These are phyloP conservation scores for Saccharata proteae DNA, from an alignment of 2,329 filamentous ascomycete genomes.

Conservation along the genomic window DNA sequence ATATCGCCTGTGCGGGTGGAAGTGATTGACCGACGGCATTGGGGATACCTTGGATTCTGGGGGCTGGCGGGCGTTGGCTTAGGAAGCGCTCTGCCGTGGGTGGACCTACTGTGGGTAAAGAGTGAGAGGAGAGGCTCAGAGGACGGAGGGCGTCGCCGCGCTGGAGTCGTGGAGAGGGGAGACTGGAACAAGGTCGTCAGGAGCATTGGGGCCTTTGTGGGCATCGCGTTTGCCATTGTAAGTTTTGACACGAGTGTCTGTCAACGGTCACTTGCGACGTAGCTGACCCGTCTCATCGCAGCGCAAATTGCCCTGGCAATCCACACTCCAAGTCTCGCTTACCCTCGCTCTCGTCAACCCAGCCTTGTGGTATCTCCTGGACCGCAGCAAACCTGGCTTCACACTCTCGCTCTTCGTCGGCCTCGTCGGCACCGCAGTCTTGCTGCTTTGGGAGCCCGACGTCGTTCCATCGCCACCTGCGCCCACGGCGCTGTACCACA, in stretches of 20 bases:
- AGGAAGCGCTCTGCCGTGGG: constrained; percentile 70
- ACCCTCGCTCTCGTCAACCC: constrained; percentile 87
- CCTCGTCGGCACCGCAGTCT: constrained; percentile 56
- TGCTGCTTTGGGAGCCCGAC: constrained; percentile 65
- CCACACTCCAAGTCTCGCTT: constrained; percentile 81
- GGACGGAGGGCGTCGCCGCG: not conserved
- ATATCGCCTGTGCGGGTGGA: constrained; percentile 52
- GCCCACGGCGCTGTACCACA: constrained; percentile 4
- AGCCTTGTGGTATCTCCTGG: constrained; percentile 90
- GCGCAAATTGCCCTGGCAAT: constrained; percentile 87
- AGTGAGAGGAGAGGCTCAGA: constrained; percentile 19
- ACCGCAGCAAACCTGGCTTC: constrained; percentile 77
- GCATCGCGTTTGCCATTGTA: constrained; percentile 73
- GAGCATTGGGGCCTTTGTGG: constrained; percentile 59
- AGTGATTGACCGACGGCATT: constrained; percentile 41
- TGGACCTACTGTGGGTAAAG: constrained; percentile 59
- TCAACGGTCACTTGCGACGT: not conserved
- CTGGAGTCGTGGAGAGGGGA: constrained; percentile 11
- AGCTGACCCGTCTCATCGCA: constrained; percentile 24
- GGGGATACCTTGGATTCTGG: constrained; percentile 69
- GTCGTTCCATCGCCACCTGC: constrained; percentile 49
- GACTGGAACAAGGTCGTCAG: constrained; percentile 67
- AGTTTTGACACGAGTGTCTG: constrained; percentile 26
- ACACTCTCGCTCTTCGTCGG: constrained; percentile 65
- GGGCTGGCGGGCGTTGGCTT: constrained; percentile 65